These are phyloP conservation scores for Chrysoporthe puriensis DNA, from an alignment of 2,329 filamentous ascomycete genomes.

Conservation along the genomic window DNA sequence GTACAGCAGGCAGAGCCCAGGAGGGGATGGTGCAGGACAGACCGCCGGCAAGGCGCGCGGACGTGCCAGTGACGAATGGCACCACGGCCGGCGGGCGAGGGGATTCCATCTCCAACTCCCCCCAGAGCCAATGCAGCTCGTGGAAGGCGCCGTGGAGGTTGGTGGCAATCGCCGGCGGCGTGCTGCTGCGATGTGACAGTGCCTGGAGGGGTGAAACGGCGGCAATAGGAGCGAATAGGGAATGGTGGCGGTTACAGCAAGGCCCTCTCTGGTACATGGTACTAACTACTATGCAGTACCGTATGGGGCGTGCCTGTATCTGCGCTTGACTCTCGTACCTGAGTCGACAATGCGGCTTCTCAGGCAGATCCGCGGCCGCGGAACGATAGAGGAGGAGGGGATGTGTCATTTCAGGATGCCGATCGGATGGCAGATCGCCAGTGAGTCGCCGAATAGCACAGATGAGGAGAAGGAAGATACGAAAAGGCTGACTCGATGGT, in stretches of 20 bases:
- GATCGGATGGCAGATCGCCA: conserved; percentile 3
- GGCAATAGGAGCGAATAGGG: conserved; percentile 1
- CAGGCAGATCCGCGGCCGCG: not conserved
- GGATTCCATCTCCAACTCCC: not conserved
- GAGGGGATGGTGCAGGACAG: conserved; percentile 8
- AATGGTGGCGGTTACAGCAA: not conserved
- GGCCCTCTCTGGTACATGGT: too few relatives aligned
- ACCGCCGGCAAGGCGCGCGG: conserved; percentile 8
- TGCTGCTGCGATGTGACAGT: not conserved
- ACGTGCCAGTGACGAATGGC: not conserved
- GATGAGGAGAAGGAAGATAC: not conserved
- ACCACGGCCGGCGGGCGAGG: not conserved
- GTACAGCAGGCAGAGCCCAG: conserved; percentile 6
- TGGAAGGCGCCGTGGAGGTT: not conserved
- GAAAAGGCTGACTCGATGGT: not conserved
- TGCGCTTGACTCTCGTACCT: not conserved
- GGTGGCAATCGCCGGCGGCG: not conserved
- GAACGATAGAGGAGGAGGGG: not conserved
- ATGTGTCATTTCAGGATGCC: not conserved
- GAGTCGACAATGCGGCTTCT: not conserved
- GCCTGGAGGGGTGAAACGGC: not conserved
- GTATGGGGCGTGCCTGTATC: not conserved
- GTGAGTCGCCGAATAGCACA: not conserved
- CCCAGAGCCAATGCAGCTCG: not conserved
- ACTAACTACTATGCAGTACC: not conserved